Evolutionary conservation across 164 flowering plant genomes (phyloP), one percentile per base, ranked within the genome.

Genomic region (Echeveria elegans): DNA sequence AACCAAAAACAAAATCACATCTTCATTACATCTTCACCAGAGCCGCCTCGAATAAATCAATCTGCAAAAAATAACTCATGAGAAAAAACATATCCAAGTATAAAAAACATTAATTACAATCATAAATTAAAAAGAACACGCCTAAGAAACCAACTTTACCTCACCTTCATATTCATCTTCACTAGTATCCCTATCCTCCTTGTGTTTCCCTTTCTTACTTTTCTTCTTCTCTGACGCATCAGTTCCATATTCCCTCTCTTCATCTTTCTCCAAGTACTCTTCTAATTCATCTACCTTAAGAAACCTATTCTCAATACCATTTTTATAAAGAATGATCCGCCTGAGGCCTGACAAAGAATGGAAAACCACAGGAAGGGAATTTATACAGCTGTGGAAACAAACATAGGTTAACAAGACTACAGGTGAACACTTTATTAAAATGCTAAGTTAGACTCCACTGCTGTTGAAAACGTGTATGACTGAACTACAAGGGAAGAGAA

Each of bases 221-320:
- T 63, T 66, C n/a, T 72, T 74, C 36, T 64, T 69, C 30, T 67
- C 71, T 66, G 74, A 72, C 31, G 73, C 70, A 58, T 70, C 61
- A 43, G 76, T 68, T 5, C 92, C 96, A 68, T 77, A 86, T 67
- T 88, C 96, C 62, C 78, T 70, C 18, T 74, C 90, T 69, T 89
- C 98, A 30, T 77, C 92, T 19, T 84, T 79, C 70, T 83, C 88
- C 79, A 89, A 63, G 79, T 64, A 89, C 76, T 85, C 80, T 73
- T 84, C 80, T 84, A 89, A 75, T 9, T 88, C 92, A 75, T 88
- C 82, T 28, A 86, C 76, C 78, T 83, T 86, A 74, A 92, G 74
- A 80, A 92, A 92, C 75, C 62, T 56, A 77, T 89, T 96, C 68
- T 92, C 96, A 48, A 92, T 75, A 29, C 83, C 89, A 4, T 65